These are phyloP conservation scores for Alternaria consortialis DNA, from an alignment of 2,329 filamentous ascomycete species.

Conservation along the genomic window DNA sequence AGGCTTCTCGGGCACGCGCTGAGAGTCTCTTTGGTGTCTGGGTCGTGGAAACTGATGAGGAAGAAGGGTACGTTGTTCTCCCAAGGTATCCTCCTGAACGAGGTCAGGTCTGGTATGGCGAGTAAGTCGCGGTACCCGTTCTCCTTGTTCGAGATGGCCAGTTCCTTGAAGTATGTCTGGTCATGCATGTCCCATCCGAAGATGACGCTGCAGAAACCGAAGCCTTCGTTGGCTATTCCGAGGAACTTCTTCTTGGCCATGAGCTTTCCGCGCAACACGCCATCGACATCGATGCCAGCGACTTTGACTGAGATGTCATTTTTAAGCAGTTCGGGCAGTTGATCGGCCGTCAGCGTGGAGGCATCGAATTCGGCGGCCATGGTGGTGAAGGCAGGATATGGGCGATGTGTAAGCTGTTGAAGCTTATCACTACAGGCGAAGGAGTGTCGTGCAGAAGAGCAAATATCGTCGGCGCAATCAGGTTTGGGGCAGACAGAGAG, in stretches of 20 bases:
- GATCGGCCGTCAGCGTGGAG: conserved; percentile 66
- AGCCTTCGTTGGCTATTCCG: conserved; percentile 79
- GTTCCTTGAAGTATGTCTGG: conserved; percentile 83
- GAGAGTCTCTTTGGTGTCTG: conserved; percentile 75
- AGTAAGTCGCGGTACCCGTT: conserved; percentile 90
- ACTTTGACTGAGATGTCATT: conserved; percentile 84
- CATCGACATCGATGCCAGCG: conserved; percentile 86
- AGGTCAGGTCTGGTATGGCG: conserved; percentile 79
- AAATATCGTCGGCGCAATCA: conserved; percentile 10
- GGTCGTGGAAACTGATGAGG: conserved; percentile 82
- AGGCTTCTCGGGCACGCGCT: conserved; percentile 82
- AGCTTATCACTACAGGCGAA: conserved; percentile 5
- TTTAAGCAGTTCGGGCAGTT: conserved; percentile 72
- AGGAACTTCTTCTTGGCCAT: conserved; percentile 94
- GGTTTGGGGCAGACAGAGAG: conserved; percentile 16
- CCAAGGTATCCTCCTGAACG: conserved; percentile 88
- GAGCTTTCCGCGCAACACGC: conserved; percentile 86
- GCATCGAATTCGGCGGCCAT: conserved; percentile 28
- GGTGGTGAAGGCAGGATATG: conserved; percentile 1
- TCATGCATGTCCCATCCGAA: conserved; percentile 99
- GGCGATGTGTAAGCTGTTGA: neutral
- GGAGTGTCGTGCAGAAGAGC: neutral
- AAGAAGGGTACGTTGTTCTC: conserved; percentile 88
- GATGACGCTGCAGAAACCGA: conserved; percentile 93
- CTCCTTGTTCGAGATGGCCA: conserved; percentile 86